Percentiles rank a stretch among this genome's conserved stretches.
phyloP scores from a whole-genome alignment of 176 grass and related monocot genomes.

The Cenchrus fungigraminus region DNA sequence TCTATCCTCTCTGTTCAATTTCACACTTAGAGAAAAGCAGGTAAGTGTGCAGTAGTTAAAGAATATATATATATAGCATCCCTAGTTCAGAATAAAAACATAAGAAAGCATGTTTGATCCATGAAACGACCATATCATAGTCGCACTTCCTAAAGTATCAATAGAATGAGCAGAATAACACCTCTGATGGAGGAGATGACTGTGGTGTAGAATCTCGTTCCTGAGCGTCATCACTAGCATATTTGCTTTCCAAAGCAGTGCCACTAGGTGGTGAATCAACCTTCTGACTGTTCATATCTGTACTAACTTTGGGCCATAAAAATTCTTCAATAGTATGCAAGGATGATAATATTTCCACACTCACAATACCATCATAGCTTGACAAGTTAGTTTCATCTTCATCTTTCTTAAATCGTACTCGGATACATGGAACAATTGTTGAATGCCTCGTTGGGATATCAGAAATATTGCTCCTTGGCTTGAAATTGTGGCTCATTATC shows the following conservation, averaged over 20 bases:
- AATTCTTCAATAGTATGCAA: constrained; percentile 72
- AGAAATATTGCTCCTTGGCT: constrained; percentile 62
- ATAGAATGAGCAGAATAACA: constrained; percentile 43
- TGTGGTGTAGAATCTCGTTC: constrained; percentile 51
- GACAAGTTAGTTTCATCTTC: constrained; percentile 62
- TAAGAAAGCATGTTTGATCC: constrained; percentile 19
- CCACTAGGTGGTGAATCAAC: constrained; percentile 33
- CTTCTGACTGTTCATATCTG: constrained; percentile 32
- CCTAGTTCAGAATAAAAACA: not conserved
- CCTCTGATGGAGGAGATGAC: constrained; percentile 63
- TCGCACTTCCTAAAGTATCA: constrained; percentile 13
- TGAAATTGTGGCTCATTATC: constrained; percentile 81
- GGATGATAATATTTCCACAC: constrained; percentile 77
- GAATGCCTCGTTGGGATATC: constrained; percentile 69
- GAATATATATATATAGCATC: not conserved
- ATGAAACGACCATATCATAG: constrained; percentile 1
- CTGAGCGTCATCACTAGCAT: constrained; percentile 42
- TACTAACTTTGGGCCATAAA: constrained; percentile 77
- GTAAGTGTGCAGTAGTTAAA: not conserved
- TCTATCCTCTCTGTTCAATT: constrained; percentile 18
- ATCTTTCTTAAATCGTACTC: constrained; percentile 82
- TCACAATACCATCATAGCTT: constrained; percentile 58
- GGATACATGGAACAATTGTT: constrained; percentile 78
- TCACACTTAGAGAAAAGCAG: not conserved
- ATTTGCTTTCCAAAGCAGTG: constrained; percentile 44